Evolutionary conservation across 2,329 filamentous ascomycete genomes (phyloP).

Genomic region (Diaporthe ilicicola): DNA sequence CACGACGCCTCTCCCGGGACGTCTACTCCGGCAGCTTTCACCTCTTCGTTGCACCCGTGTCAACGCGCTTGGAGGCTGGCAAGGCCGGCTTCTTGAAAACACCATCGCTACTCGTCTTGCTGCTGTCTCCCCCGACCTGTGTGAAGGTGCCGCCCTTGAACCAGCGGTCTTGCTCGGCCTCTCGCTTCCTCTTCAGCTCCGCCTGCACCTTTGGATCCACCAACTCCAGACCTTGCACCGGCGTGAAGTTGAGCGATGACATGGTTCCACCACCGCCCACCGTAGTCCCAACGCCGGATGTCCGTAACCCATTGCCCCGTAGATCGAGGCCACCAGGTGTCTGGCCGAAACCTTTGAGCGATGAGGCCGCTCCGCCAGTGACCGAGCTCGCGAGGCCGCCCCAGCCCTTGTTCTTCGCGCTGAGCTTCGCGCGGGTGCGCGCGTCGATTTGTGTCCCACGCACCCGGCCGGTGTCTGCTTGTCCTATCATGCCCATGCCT

Average conservation of each 20-base stretch:
- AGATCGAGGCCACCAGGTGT: conserved; percentile 70
- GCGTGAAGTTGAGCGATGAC: conserved; percentile 90
- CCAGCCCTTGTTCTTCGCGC: conserved; percentile 97
- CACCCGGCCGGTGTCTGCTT: conserved; percentile 86
- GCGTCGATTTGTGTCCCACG: conserved; percentile 90
- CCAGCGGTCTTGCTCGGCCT: conserved; percentile 94
- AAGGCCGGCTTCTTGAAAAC: conserved; percentile 86
- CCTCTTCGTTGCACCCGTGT: conserved; percentile 68
- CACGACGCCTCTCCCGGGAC: conserved; percentile 4
- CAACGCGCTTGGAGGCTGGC: conserved; percentile 77
- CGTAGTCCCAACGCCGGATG: conserved; percentile 81
- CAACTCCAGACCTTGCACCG: conserved; percentile 92
- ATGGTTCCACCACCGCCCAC: conserved; percentile 77
- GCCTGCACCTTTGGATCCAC: conserved; percentile 92
- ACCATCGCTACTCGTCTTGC: conserved; percentile 50
- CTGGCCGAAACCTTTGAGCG: conserved; percentile 80
- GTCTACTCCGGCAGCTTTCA: not conserved
- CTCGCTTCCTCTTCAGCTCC: conserved; percentile 87
- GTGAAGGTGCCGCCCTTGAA: conserved; percentile 99
- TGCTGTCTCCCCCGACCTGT: conserved; percentile 71
- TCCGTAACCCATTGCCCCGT: conserved; percentile 79
- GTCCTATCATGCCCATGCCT: conserved; percentile 95
- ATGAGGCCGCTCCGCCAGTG: conserved; percentile 76
- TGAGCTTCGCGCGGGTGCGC: conserved; percentile 90
- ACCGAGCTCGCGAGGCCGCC: conserved; percentile 69